Percentiles rank a stretch among this genome's conserved stretches.
Evolutionary conservation across 2,329 filamentous ascomycete species (phyloP).

Genomic region (Fusarium beomiforme): DNA sequence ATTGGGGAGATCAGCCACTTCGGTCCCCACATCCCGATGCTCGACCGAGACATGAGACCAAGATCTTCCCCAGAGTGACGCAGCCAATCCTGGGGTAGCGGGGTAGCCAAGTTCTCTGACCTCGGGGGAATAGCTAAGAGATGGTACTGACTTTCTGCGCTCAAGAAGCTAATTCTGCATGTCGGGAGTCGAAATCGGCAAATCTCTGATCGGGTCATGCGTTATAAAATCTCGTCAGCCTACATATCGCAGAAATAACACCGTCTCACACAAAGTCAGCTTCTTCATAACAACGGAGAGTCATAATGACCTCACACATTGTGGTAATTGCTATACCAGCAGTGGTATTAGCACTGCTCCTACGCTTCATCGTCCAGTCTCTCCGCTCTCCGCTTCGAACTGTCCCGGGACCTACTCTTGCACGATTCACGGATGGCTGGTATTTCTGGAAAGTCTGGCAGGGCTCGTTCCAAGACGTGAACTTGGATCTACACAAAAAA

Average conservation of each 20-base stretch:
- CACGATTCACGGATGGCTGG: constrained; percentile 12
- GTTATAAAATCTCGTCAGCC: neutral
- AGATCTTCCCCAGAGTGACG: neutral
- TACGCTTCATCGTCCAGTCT: neutral
- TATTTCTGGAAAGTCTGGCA: constrained; percentile 8
- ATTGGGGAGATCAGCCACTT: too few species aligned
- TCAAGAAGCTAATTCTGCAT: too few species aligned
- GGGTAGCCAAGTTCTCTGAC: neutral
- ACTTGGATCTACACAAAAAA: constrained; percentile 4
- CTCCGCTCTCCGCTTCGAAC: neutral
- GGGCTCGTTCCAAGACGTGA: constrained; percentile 8
- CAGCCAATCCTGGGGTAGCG: neutral
- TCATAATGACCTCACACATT: neutral
- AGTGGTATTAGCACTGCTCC: neutral
- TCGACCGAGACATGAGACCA: neutral
- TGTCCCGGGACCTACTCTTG: neutral
- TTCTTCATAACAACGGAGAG: neutral
- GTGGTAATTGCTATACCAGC: neutral
- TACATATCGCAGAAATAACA: rapidly evolving
- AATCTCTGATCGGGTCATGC: neutral
- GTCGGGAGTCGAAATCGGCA: neutral
- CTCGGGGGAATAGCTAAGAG: neutral
- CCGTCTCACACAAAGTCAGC: too few species aligned
- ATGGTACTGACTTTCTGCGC: neutral
- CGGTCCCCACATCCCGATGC: neutral